These are phyloP conservation scores for Aspergillus cristatus DNA, from an alignment of 495 filamentous ascomycete species.

Conservation along the genomic window DNA sequence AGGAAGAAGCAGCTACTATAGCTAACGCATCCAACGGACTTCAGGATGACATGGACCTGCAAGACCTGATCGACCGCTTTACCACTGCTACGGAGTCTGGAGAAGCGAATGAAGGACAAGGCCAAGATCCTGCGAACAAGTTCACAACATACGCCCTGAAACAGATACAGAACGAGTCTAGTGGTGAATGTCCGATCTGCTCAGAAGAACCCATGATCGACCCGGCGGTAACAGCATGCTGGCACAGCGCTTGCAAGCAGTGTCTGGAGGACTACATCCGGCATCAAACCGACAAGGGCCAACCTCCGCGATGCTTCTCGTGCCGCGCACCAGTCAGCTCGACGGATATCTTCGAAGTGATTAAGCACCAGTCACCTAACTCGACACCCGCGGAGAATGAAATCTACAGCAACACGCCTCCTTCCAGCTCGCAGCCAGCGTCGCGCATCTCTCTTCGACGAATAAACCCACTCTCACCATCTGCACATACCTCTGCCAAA, in stretches of 20 bases:
- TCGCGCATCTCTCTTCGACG: conserved; percentile 74
- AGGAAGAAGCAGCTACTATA: conserved; percentile 73
- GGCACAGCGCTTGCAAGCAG: conserved; percentile 92
- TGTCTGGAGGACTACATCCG: conserved; percentile 81
- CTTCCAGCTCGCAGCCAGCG: conserved; percentile 24
- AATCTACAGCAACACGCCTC: conserved; percentile 23
- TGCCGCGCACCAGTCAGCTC: conserved; percentile 76
- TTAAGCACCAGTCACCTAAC: conserved; percentile 41
- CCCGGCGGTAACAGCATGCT: conserved; percentile 88
- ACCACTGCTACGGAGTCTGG: conserved; percentile 57
- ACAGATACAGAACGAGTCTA: conserved; percentile 82
- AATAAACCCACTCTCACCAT: conserved; percentile 57
- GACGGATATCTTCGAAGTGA: conserved; percentile 84
- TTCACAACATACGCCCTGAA: conserved; percentile 81
- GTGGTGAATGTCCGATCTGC: conserved; percentile 90
- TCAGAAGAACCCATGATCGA: conserved; percentile 90
- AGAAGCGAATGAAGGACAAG: conserved; percentile 21
- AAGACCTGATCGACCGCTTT: conserved; percentile 75
- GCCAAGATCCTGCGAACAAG: conserved; percentile 30
- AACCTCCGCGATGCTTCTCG: conserved; percentile 73
- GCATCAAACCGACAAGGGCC: conserved; percentile 69
- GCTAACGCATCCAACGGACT: conserved; percentile 71
- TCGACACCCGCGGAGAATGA: conserved; percentile 21
- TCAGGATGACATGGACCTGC: conserved; percentile 93
- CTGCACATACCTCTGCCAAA: conserved; percentile 63